Evolutionary conservation across 257 asterid genomes (phyloP).

Genomic region (Nemophila menziesii): DNA sequence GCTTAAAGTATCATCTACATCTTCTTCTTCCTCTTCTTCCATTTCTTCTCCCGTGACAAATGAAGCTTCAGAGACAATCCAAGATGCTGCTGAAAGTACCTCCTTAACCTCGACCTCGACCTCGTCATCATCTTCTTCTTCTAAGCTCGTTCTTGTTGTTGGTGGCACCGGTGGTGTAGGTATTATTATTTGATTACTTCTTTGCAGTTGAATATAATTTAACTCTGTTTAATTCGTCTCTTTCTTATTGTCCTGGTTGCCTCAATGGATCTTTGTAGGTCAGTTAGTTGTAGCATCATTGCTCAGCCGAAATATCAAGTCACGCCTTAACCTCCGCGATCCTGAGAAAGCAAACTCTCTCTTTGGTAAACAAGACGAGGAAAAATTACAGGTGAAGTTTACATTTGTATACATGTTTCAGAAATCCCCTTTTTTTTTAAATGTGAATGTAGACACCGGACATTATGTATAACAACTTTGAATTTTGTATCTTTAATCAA

Average conservation of each 20-base stretch:
- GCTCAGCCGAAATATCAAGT: constrained; percentile 50
- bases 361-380: constrained; percentile 72
- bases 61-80: background rate
- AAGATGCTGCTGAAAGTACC: background rate
- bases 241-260: background rate
- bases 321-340: constrained; percentile 64
- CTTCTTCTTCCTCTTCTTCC: background rate
- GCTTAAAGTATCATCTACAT: background rate
- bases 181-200: constrained; percentile 12
- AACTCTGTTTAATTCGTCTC: background rate
- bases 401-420: constrained; percentile 4
- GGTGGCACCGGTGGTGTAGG: constrained; percentile 99
- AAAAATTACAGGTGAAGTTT: constrained; percentile 50
- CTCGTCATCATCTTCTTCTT: constrained; percentile 13
- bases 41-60: background rate
- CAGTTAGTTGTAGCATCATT: constrained; percentile 86
- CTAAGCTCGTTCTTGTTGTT: constrained; percentile 80
- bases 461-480: background rate
- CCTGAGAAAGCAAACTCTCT: constrained; percentile 62
- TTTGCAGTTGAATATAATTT: background rate
- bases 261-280: constrained; percentile 28
- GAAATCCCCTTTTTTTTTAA: background rate
- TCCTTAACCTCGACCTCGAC: too few species aligned
- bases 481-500: constrained; percentile 8
- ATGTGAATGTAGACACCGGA: background rate